A percentile compares a stretch with the other conserved stretches of the same genome.
Evolutionary conservation across 2,329 filamentous ascomycete genomes (phyloP).

Genomic region (Eutypa lata): DNA sequence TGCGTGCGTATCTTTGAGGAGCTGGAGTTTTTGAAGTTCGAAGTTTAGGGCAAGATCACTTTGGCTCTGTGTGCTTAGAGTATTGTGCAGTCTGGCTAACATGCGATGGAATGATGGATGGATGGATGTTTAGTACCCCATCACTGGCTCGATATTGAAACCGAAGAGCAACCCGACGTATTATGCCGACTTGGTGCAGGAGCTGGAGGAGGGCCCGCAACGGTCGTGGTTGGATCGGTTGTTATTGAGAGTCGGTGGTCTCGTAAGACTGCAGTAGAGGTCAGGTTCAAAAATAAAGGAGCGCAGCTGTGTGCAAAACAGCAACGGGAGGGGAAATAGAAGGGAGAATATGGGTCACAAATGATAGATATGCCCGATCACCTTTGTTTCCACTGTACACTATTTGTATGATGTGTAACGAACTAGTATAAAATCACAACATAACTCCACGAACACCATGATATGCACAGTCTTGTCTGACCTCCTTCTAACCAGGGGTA

Average conservation of each 20-base stretch:
- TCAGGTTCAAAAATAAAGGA: not conserved
- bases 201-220: slow-evolving; percentile 61
- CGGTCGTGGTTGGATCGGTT: slow-evolving; percentile 52
- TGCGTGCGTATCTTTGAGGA: slow-evolving; percentile 20
- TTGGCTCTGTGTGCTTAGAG: not conserved
- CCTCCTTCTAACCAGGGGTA: too few species aligned
- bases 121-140: slow-evolving; percentile 48
- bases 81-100: not conserved
- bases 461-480: not conserved
- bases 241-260: slow-evolving; percentile 53
- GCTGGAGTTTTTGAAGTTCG: too few species aligned
- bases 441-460: not conserved
- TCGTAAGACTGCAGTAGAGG: slow-evolving; percentile 54
- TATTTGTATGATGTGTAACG: too few species aligned
- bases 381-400: too few species aligned
- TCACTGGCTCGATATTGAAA: slow-evolving; percentile 48
- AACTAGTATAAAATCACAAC: too few species aligned
- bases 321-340: not conserved
- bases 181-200: slow-evolving; percentile 57
- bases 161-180: slow-evolving; percentile 64
- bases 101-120: not conserved
- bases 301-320: not conserved
- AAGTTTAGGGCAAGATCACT: not conserved
- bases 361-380: too few species aligned
- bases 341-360: too few species aligned